Conservation (phyloP, 2,329 filamentous ascomycete species). For the Colletotrichum sp. region DNA sequence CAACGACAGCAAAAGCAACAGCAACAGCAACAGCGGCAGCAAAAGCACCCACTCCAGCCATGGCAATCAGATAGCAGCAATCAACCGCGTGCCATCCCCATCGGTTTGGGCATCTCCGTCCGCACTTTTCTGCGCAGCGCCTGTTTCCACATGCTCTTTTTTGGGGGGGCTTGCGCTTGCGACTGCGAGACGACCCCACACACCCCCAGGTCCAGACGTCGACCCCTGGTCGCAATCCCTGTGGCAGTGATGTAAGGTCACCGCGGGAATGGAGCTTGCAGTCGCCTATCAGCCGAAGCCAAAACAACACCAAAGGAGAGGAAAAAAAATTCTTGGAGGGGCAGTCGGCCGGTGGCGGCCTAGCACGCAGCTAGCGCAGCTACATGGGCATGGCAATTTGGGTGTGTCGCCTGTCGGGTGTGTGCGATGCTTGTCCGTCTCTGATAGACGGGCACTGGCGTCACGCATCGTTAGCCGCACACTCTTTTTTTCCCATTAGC, state of each 20-base stretch:
- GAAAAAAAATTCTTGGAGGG: slow-evolving; percentile 13
- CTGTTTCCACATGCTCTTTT: slow-evolving; percentile 11
- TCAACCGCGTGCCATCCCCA: background rate
- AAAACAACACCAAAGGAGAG: slow-evolving; percentile 6
- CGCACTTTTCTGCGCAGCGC: background rate
- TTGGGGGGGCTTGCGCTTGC: slow-evolving; percentile 1
- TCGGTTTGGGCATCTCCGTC: slow-evolving; percentile 1
- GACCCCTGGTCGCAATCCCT: slow-evolving; percentile 15
- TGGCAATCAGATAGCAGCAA: background rate
- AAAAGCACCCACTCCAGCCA: background rate
- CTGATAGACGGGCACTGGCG: slow-evolving; percentile 1
- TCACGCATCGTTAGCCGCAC: slow-evolving; percentile 10
- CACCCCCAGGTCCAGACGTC: slow-evolving; percentile 10
- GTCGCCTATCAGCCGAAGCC: slow-evolving; percentile 19
- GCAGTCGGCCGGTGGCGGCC: slow-evolving; percentile 18
- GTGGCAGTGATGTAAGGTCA: slow-evolving; percentile 22
- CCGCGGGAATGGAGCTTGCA: slow-evolving; percentile 19
- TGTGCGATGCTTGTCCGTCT: slow-evolving; percentile 16
- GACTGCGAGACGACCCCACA: slow-evolving; percentile 15
- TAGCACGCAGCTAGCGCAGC: background rate
- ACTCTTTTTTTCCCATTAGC: slow-evolving; percentile 1
- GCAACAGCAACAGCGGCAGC: background rate
- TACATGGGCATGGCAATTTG: background rate
- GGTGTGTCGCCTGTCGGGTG: background rate
- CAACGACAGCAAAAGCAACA: background rate